Percentiles rank a stretch among this genome's conserved stretches.
phyloP scores from a whole-genome alignment of 495 filamentous ascomycete genomes.

The Xylaria longipes region DNA sequence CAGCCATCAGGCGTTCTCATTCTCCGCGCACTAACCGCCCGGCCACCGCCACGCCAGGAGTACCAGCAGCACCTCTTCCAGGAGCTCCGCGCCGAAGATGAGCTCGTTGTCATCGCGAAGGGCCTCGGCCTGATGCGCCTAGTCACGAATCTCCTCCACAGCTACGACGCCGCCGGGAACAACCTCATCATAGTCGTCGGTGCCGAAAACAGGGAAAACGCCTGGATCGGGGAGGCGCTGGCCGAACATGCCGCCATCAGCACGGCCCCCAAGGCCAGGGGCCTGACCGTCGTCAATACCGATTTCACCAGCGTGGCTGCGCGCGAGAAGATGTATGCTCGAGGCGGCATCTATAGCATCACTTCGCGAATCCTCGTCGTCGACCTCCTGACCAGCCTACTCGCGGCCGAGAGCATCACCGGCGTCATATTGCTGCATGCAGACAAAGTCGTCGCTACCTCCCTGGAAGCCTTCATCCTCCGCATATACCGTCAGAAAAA shows the following conservation, averaged over 20 bases:
- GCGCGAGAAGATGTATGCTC: constrained; percentile 86
- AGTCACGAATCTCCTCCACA: constrained; percentile 92
- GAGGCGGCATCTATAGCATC: constrained; percentile 93
- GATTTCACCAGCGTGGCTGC: constrained; percentile 86
- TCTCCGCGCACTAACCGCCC: constrained; percentile 8
- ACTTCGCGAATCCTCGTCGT: constrained; percentile 95
- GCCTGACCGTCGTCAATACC: constrained; percentile 90
- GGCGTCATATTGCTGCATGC: constrained; percentile 89
- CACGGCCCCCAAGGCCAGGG: constrained; percentile 73
- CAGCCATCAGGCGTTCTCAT: not conserved
- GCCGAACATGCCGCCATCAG: constrained; percentile 93
- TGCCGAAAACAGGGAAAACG: constrained; percentile 93
- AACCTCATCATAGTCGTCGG: constrained; percentile 89
- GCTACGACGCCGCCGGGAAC: constrained; percentile 94
- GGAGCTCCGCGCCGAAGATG: constrained; percentile 89
- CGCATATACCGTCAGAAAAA: constrained; percentile 94
- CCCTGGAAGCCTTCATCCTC: constrained; percentile 91
- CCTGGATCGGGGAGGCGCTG: constrained; percentile 89
- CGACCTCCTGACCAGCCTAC: constrained; percentile 83
- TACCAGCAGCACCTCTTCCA: constrained; percentile 93
- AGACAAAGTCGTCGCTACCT: constrained; percentile 85
- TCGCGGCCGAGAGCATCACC: constrained; percentile 84
- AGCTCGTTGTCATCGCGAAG: constrained; percentile 87
- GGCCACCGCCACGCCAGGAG: constrained; percentile 49
- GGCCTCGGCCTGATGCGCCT: constrained; percentile 90